Evolutionary conservation across 1,139 yeast species (phyloP).

Genomic region (Hansenula lynferdii): DNA sequence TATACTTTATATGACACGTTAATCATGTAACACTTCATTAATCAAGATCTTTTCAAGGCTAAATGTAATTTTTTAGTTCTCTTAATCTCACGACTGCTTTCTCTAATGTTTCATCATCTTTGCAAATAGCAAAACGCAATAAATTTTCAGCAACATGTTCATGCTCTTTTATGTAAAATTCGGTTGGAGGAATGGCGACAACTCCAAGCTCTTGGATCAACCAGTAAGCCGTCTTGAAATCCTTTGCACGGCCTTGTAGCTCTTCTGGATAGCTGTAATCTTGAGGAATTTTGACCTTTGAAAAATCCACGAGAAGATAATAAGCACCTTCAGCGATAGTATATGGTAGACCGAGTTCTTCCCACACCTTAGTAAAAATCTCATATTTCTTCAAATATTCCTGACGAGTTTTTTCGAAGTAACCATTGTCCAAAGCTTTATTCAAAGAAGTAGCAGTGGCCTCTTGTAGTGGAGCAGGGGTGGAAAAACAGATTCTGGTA

Average conservation of each 20-base stretch:
- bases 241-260: constrained; percentile 65
- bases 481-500: constrained; percentile 84
- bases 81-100: constrained; percentile 78
- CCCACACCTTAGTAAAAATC: constrained; percentile 71
- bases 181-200: constrained; percentile 95
- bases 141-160: constrained; percentile 78
- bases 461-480: constrained; percentile 93
- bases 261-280: constrained; percentile 70
- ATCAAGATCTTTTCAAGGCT: background rate
- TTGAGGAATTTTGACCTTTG: constrained; percentile 72
- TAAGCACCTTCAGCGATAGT: constrained; percentile 92
- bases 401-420: constrained; percentile 64
- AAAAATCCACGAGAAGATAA: constrained; percentile 81
- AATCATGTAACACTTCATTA: too few relatives aligned
- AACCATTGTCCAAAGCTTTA: constrained; percentile 54
- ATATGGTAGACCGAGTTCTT: constrained; percentile 82
- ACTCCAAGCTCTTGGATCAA: constrained; percentile 88
- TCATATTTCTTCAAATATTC: constrained; percentile 67
- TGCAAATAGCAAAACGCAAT: constrained; percentile 93
- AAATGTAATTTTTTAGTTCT: constrained; percentile 61
- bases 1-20: too few relatives aligned
- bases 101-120: constrained; percentile 73
- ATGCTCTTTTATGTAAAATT: constrained; percentile 69
- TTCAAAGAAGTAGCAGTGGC: constrained; percentile 78
- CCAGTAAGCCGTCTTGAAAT: constrained; percentile 90